Evolutionary conservation across 305 asterid genomes (phyloP).

Genomic region (Striga hermonthica): DNA sequence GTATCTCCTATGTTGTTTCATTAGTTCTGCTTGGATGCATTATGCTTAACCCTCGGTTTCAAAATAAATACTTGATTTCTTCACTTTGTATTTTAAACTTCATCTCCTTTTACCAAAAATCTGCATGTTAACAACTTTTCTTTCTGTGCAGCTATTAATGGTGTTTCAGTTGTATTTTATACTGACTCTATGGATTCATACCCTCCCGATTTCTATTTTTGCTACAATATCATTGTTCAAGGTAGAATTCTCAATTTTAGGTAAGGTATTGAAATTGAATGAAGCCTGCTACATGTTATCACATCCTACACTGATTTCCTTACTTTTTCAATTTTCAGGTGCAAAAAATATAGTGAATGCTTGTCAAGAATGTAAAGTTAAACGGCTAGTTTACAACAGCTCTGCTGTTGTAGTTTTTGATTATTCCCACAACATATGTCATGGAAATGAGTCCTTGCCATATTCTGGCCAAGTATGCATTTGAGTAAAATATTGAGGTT

Average conservation of each 20-base stretch:
- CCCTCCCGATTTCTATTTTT: constrained; percentile 48
- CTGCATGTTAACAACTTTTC: constrained; percentile 27
- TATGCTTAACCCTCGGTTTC: constrained; percentile 10
- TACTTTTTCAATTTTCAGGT: constrained; percentile 45
- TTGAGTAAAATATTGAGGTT: constrained; percentile 27
- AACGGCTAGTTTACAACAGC: constrained; percentile 66
- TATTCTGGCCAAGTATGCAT: constrained; percentile 64
- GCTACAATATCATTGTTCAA: constrained; percentile 63
- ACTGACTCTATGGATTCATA: constrained; percentile 46
- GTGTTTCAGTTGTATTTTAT: constrained; percentile 77
- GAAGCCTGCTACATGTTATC: constrained; percentile 14
- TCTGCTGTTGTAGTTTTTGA: constrained; percentile 77
- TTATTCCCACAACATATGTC: constrained; percentile 44
- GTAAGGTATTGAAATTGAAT: constrained; percentile 29
- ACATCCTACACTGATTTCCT: constrained; percentile 25
- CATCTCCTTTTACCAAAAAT: constrained; percentile 1
- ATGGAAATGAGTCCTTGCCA: constrained; percentile 77
- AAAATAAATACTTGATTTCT: too few relatives aligned
- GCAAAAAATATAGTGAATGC: constrained; percentile 71
- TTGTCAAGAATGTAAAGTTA: constrained; percentile 77
- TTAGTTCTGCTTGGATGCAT: not conserved
- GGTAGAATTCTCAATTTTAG: constrained; percentile 43
- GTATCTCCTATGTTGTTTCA: constrained; percentile 11
- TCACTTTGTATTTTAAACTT: too few relatives aligned
- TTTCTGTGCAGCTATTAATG: constrained; percentile 63